Evolutionary conservation across 768 basidiomycete genomes (phyloP), one percentile per base, ranked within the genome.

Genomic region (Sistotremastrum niveocremeum): DNA sequence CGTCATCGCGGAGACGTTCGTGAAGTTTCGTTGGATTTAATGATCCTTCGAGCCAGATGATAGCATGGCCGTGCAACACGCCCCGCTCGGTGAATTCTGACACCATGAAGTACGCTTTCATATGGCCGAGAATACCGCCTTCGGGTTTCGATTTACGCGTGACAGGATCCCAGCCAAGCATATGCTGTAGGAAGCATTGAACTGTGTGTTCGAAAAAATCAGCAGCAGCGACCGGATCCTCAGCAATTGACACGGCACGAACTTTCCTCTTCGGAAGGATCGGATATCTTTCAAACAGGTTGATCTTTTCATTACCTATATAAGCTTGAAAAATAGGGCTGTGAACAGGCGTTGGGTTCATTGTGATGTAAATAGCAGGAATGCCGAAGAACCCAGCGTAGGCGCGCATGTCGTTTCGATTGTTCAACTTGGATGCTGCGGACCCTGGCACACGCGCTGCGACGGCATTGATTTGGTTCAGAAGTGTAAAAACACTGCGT

Each of bases 171-270:
- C 61, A 64, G 1, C 57, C 59, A 32, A 59, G 46, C 3, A 60
- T 41, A 52, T 56, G 49, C 20, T 55, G 30, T 39, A 66, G 61
- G 20, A 61, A 49, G 9, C 46, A 47, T 0, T 31, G 3, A 4
- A 62, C 50, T 8, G 39, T 49, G 45, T 60, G 61, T 4, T 60
- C 51, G 51, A 57, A 65, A 42, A 64, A 64, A 5, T 64, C 56
- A 1, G 59, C 59, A n/a, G 60, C 64, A 2, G 61, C 57, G 12
- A 64, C 62, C 39, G 65, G 63, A 49, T 65, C 63, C 11, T 54
- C 43, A 0, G 63, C 61, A 0, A 65, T 29, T 0, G 55, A 32
- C 0, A 57, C 9, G 2, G 62, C 60, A 6, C 58, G 48, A n/a
- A 51, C 46, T 35, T 4, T 37, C 3, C 54, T 37, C 9, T 41